Evolutionary conservation across 257 asterid genomes (phyloP).

Genomic region (Phtheirospermum japonicum): DNA sequence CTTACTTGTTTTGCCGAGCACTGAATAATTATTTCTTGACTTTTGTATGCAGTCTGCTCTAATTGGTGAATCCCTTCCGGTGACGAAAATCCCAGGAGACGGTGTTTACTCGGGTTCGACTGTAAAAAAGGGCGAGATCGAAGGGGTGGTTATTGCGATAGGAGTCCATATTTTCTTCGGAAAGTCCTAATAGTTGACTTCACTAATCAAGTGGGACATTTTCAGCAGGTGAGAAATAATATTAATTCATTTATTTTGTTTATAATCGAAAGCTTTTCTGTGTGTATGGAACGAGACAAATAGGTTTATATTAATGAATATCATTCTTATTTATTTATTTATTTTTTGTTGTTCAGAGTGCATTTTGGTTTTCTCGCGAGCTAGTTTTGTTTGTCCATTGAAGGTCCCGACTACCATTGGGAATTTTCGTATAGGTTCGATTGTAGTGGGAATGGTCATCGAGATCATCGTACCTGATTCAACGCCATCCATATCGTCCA

Average conservation of each 20-base stretch:
- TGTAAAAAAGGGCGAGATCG: conserved; percentile 84
- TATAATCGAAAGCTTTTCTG: background rate
- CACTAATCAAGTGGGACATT: conserved; percentile 80
- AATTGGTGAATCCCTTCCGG: conserved; percentile 83
- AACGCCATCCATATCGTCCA: conserved; percentile 60
- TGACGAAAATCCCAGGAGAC: conserved; percentile 56
- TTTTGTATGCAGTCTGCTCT: conserved; percentile 57
- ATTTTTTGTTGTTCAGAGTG: conserved; percentile 7
- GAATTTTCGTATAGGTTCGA: conserved; percentile 71
- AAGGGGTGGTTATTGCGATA: conserved; percentile 77
- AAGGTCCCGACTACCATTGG: conserved; percentile 81
- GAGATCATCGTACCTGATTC: conserved; percentile 80
- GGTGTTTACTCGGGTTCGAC: too few species aligned
- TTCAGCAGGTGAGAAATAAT: conserved; percentile 57
- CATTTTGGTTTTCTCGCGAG: conserved; percentile 9
- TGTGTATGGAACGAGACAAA: background rate
- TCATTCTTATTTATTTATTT: too few species aligned
- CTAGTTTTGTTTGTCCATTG: conserved; percentile 17
- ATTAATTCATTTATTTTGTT: background rate
- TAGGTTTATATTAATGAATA: background rate
- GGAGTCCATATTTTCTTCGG: conserved; percentile 87
- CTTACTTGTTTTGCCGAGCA: background rate
- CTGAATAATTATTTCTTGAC: conserved; percentile 16
- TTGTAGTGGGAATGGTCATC: conserved; percentile 65
- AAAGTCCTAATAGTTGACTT: conserved; percentile 85